These are phyloP conservation scores for Podila minutissima DNA, from an alignment of 192 early-diverging fungal genomes.

Conservation along the genomic window DNA sequence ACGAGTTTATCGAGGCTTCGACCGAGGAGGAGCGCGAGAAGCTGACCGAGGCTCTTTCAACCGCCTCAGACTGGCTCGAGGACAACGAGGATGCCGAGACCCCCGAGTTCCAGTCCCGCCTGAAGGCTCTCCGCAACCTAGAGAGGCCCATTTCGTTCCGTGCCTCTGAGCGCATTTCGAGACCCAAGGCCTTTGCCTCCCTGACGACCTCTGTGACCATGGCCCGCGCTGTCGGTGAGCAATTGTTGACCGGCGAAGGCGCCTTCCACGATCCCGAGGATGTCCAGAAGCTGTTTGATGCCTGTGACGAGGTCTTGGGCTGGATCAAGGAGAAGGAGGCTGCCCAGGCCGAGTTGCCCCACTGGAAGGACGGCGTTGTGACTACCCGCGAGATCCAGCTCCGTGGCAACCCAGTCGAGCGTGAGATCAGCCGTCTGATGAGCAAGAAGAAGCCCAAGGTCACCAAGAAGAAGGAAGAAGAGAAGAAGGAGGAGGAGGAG, in stretches of 20 bases:
- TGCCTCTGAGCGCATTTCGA: slow-evolving; percentile 54
- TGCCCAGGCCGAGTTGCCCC: slow-evolving; percentile 66
- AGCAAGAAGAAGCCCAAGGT: slow-evolving; percentile 70
- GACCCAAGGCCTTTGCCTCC: slow-evolving; percentile 55
- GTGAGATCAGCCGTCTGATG: slow-evolving; percentile 61
- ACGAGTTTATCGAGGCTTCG: slow-evolving; percentile 72
- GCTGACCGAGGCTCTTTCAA: slow-evolving; percentile 64
- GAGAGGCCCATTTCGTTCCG: slow-evolving; percentile 61
- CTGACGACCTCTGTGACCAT: slow-evolving; percentile 44
- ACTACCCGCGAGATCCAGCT: slow-evolving; percentile 62
- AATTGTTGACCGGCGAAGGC: slow-evolving; percentile 62
- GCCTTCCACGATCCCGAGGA: slow-evolving; percentile 67
- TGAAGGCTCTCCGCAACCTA: slow-evolving; percentile 56
- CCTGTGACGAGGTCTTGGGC: slow-evolving; percentile 62
- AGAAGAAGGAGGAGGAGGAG: slow-evolving; percentile 35
- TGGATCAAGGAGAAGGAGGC: slow-evolving; percentile 74
- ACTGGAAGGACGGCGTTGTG: slow-evolving; percentile 74
- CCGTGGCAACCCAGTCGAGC: slow-evolving; percentile 60
- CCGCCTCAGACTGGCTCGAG: slow-evolving; percentile 85
- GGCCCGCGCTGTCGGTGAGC: slow-evolving; percentile 52
- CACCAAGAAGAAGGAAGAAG: slow-evolving; percentile 50
- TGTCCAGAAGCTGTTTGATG: slow-evolving; percentile 57
- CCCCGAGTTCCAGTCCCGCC: slow-evolving; percentile 60
- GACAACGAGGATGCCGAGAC: slow-evolving; percentile 81
- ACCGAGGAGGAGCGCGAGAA: slow-evolving; percentile 76